Evolutionary conservation across 202 grass and related monocot genomes (phyloP).

Genomic region (Setaria italica): DNA sequence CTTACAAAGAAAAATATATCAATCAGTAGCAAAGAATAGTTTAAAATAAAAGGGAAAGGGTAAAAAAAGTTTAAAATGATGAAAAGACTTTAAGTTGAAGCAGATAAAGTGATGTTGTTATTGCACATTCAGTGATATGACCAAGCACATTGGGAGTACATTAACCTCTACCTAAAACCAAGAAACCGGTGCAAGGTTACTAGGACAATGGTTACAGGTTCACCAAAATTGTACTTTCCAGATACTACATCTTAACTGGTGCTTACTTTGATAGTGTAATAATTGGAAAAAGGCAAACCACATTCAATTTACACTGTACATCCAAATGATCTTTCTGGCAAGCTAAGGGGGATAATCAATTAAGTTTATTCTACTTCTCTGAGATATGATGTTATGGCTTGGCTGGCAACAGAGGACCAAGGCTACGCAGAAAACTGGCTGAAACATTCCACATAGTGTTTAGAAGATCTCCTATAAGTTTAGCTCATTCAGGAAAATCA

Average conservation of each 20-base stretch:
- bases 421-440: neutral
- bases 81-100: conserved; percentile 3
- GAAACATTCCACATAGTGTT: conserved; percentile 3
- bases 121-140: conserved; percentile 7
- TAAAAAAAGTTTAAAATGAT: neutral
- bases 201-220: neutral
- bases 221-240: neutral
- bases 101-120: conserved; percentile 18
- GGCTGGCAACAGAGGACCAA: neutral
- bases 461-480: conserved; percentile 21
- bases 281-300: neutral
- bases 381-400: neutral
- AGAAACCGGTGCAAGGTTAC: conserved; percentile 22
- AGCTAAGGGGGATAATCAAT: neutral
- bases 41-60: neutral
- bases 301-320: neutral
- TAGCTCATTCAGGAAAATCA: conserved; percentile 30
- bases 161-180: conserved; percentile 21
- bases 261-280: conserved; percentile 13
- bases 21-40: conserved; percentile 26
- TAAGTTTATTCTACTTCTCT: neutral
- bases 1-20: neutral
- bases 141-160: neutral
- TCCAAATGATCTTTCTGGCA: conserved; percentile 33
- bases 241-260: conserved; percentile 15